phyloP scores from a whole-genome alignment of 2,329 filamentous ascomycete species.

The Colletotrichum endophyticum region DNA sequence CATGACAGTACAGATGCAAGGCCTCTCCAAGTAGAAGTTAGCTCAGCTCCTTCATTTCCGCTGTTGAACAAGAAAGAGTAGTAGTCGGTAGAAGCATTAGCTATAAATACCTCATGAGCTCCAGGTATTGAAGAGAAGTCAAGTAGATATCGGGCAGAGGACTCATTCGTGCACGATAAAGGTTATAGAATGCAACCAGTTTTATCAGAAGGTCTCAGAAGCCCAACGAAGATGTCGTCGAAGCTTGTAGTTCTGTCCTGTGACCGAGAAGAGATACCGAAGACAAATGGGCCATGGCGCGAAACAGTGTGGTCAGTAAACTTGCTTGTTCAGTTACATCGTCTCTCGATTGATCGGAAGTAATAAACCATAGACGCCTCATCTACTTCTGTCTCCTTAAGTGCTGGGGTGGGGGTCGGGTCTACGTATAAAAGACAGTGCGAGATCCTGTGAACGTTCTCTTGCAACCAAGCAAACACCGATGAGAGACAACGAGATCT shows the following conservation, averaged over 20 bases:
- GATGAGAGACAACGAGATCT: not conserved
- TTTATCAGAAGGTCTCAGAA: not conserved
- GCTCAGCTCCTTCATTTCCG: too few relatives aligned
- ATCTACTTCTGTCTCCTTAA: accelerated
- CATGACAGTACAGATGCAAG: not conserved
- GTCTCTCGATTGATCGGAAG: not conserved
- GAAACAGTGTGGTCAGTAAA: accelerated
- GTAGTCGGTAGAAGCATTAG: not conserved
- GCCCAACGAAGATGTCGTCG: not conserved
- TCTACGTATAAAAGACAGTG: not conserved
- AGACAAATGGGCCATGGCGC: accelerated
- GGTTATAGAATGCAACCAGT: not conserved
- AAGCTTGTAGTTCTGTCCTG: not conserved
- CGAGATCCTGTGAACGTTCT: accelerated
- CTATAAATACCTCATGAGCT: not conserved
- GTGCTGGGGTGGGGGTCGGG: not conserved
- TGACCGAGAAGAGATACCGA: not conserved
- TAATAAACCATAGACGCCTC: not conserved
- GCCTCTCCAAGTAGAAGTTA: not conserved
- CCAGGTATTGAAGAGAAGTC: not conserved
- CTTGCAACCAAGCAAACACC: not conserved
- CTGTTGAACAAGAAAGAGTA: not conserved
- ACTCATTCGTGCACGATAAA: accelerated
- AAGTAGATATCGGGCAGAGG: accelerated
- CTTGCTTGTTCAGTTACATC: accelerated